Base-by-base conservation (phyloP, 2,329 filamentous ascomycete genomes). In the Metarhizium humberi region DNA sequence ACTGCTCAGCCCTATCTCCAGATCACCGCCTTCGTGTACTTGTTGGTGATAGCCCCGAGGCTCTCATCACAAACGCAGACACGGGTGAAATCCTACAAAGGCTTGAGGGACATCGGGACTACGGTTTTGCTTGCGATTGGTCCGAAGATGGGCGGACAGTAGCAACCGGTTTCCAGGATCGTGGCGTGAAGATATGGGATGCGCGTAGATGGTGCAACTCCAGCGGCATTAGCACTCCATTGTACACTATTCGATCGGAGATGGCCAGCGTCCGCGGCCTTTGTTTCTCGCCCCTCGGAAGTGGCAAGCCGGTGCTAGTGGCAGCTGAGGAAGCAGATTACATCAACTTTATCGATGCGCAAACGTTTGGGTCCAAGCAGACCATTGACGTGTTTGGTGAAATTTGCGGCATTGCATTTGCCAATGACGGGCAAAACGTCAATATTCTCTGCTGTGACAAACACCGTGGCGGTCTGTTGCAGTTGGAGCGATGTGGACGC, bases 111-210 rank as follows among this genome's bases (percentile, higher is more conserved):
- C 87, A 90, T 64, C 75, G 75, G 14, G 87, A 91, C 64, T 87
- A 79, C 61, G 86, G 84, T 2, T 92, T 92, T 63, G 83, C 88
- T 2, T 90, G 86, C 63, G 88, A 86, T 60, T 92, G 88, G 88
- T 85, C 87, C 18, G 83, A 87, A 53, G 85, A 92, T 65, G 88
- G 87, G 36, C 84, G 84, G 72, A 86, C 84, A 13, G 78, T 92
- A 20, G 88, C 88, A 13, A 92, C 88, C 0, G 88, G 85, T 25
- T 86, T 86, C 58, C 88, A 92, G 68, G 88, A 92, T 67, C 85
- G 79, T 66, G 79, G 77, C 32, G 78, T 92, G 60, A 82, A 84
- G 59, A 82, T 92, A 51, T 92, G 86, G 84, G 88, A 92, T 66
- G 85, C 87, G 7, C 79, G 88, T 8, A 82, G 80, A 54, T 89